Percentiles rank a stretch among this genome's conserved stretches.
These are phyloP conservation scores for Lasiodiplodia sp. DNA, from an alignment of 2,329 filamentous ascomycete species.

Conservation along the genomic window DNA sequence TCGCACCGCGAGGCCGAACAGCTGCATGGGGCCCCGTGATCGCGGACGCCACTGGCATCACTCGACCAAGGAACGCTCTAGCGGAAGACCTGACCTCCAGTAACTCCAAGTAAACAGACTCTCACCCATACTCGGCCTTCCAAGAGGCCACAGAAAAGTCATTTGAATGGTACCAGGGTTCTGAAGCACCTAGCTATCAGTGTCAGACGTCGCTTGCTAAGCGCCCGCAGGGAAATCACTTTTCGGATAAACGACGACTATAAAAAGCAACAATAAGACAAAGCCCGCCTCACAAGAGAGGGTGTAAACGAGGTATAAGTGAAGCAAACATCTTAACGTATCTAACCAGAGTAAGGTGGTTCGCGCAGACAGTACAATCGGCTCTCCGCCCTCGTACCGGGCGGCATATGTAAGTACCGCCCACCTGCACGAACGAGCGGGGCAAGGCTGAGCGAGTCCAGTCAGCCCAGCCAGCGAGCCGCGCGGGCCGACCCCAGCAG, in stretches of 20 bases:
- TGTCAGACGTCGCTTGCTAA: background rate
- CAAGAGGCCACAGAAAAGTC: too few relatives aligned
- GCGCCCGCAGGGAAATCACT: background rate
- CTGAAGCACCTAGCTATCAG: background rate
- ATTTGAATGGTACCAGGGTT: background rate
- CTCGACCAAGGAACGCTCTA: background rate
- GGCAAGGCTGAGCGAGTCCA: background rate
- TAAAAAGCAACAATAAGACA: background rate
- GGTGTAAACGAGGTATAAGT: background rate
- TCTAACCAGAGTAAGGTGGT: too few relatives aligned
- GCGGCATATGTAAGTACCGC: background rate
- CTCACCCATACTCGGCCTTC: background rate
- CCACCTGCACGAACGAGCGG: background rate
- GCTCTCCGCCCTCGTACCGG: slow-evolving; percentile 6
- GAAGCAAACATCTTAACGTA: too few relatives aligned
- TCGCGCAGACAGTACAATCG: background rate
- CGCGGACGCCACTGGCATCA: background rate
- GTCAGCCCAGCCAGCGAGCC: background rate
- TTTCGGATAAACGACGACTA: background rate
- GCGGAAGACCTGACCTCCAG: background rate
- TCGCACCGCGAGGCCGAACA: background rate
- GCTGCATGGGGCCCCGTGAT: background rate
- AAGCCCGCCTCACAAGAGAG: background rate
- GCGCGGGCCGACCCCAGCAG: too few relatives aligned
- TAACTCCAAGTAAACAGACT: background rate